These are phyloP conservation scores for Lithocarpus polystachyus DNA, from an alignment of 306 rosid genomes.

Conservation along the genomic window DNA sequence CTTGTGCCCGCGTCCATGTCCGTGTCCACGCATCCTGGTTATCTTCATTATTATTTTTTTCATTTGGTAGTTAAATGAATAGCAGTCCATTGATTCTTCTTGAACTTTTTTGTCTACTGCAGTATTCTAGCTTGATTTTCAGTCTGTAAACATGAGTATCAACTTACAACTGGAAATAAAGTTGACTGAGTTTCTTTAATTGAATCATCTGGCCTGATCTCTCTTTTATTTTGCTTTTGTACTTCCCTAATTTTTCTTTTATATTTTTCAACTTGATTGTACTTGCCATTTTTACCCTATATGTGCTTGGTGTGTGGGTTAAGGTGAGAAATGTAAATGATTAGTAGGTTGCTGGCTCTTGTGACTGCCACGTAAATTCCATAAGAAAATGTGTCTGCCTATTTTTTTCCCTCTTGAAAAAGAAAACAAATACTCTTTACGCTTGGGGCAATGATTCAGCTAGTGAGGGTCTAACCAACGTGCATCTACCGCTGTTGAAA, in stretches of 20 bases:
- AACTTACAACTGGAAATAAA: background rate
- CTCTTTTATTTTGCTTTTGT: constrained; percentile 38
- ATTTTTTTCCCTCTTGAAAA: constrained; percentile 17
- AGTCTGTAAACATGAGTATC: background rate
- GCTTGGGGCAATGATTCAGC: too few species aligned
- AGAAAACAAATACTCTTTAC: too few species aligned
- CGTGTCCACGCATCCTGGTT: too few species aligned
- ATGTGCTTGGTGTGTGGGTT: constrained; percentile 73
- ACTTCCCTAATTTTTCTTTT: background rate
- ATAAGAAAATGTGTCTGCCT: constrained; percentile 54
- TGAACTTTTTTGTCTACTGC: background rate
- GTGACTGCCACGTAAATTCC: constrained; percentile 70
- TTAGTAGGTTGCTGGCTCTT: constrained; percentile 63
- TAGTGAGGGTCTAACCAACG: too few species aligned
- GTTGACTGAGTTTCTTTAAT: too few species aligned
- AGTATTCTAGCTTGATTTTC: background rate
- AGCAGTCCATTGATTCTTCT: background rate
- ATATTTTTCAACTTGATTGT: constrained; percentile 34
- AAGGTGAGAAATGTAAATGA: constrained; percentile 88
- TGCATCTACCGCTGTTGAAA: too few species aligned
- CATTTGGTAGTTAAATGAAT: background rate
- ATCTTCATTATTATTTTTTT: background rate
- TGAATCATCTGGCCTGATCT: too few species aligned
- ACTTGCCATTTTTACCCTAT: constrained; percentile 65
- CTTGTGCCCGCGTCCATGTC: accelerated